phyloP scores from a whole-genome alignment of 805 yeast genomes.

The Dipodascopsis uninucleata region DNA sequence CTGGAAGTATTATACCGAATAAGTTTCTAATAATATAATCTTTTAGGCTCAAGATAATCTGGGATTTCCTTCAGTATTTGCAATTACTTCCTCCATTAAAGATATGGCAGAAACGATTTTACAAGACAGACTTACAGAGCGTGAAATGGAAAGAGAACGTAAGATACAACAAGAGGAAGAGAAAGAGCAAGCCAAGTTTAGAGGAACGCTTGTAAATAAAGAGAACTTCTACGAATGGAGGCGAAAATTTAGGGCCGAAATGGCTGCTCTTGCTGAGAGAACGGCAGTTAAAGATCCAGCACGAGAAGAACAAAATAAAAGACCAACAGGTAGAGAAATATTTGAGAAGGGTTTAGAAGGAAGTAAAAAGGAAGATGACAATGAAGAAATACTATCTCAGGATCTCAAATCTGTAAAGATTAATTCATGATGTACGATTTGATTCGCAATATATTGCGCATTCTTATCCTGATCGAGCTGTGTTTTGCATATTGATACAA shows the following conservation, averaged over 20 bases:
- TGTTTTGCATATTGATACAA: too few species aligned
- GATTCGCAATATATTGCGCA: too few species aligned
- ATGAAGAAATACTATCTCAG: slow-evolving; percentile 24
- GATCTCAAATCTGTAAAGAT: too few species aligned
- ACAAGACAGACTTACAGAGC: slow-evolving; percentile 49
- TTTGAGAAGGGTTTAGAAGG: slow-evolving; percentile 86
- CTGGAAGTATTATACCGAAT: background rate
- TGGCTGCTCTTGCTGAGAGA: slow-evolving; percentile 63
- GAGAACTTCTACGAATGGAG: slow-evolving; percentile 79
- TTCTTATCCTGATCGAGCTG: too few species aligned
- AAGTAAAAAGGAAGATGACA: slow-evolving; percentile 56
- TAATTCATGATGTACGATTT: too few species aligned
- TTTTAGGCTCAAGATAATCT: slow-evolving; percentile 61
- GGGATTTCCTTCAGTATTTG: slow-evolving; percentile 90
- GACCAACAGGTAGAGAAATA: slow-evolving; percentile 81
- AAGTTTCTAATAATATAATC: background rate
- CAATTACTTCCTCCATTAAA: slow-evolving; percentile 70
- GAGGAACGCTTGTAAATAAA: slow-evolving; percentile 82
- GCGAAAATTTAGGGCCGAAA: slow-evolving; percentile 59
- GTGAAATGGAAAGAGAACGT: slow-evolving; percentile 57
- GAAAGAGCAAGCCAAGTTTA: slow-evolving; percentile 84
- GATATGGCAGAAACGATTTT: slow-evolving; percentile 75
- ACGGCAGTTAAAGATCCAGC: slow-evolving; percentile 42
- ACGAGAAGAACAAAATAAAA: slow-evolving; percentile 42
- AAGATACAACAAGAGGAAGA: slow-evolving; percentile 61